Percentiles rank a stretch among this genome's conserved stretches.
These are phyloP conservation scores for Neobulgaria alba DNA, from an alignment of 2,329 filamentous ascomycete species.

Conservation along the genomic window DNA sequence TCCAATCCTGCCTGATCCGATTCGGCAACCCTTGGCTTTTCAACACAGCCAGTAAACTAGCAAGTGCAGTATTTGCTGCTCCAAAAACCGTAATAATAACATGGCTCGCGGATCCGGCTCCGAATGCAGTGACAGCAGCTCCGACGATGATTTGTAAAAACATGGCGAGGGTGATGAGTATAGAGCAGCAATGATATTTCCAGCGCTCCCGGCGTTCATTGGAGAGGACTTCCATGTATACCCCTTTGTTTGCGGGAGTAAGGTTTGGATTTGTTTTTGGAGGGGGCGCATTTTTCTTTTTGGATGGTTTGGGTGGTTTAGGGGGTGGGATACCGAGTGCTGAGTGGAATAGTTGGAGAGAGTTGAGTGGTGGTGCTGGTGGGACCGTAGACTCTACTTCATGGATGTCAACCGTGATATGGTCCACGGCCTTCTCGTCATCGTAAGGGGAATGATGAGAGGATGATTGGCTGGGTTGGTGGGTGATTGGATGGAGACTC, in stretches of 20 bases:
- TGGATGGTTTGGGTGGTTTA: conserved; percentile 5
- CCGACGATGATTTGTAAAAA: conserved; percentile 39
- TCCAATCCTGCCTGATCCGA: conserved; percentile 36
- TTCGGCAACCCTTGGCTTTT: conserved; percentile 42
- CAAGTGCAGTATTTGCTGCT: conserved; percentile 53
- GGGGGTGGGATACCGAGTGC: conserved; percentile 33
- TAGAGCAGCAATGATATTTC: conserved; percentile 29
- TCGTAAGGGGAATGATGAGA: no score
- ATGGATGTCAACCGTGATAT: conserved; percentile 3
- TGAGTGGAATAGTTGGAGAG: conserved; percentile 35
- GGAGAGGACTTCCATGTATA: conserved; percentile 33
- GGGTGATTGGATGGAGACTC: no score
- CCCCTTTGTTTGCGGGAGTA: conserved; percentile 25
- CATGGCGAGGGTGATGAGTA: conserved; percentile 35
- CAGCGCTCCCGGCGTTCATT: conserved; percentile 26
- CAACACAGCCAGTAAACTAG: conserved; percentile 48
- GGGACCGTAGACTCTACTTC: no score
- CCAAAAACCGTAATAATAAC: conserved; percentile 48
- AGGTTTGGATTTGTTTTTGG: conserved; percentile 2
- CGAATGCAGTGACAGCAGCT: conserved; percentile 39
- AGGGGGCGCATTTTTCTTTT: conserved; percentile 7
- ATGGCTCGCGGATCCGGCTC: conserved; percentile 37
- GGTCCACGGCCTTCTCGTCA: conserved; percentile 19
- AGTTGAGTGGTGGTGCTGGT: conserved; percentile 20
- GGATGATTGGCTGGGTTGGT: no score